phyloP scores from a whole-genome alignment of 1,284 basidiomycete species.

The Sphagnurus paluster region DNA sequence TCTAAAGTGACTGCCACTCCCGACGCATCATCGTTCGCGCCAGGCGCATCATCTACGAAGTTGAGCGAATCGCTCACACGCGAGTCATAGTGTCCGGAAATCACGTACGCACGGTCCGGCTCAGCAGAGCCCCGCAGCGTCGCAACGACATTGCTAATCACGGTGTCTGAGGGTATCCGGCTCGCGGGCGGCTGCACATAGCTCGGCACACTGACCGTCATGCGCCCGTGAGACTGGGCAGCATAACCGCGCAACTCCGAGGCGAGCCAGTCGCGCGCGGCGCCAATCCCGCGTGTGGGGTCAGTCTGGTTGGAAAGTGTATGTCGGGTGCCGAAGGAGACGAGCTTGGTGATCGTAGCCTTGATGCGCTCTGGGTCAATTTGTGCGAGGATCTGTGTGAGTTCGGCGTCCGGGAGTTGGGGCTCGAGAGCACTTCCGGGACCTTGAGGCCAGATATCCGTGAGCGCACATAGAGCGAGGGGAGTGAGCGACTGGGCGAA shows the following conservation, averaged over 20 bases:
- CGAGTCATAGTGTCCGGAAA: conserved; percentile 56
- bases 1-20: conserved; percentile 55
- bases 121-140: conserved; percentile 48
- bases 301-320: conserved; percentile 54
- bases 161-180: conserved; percentile 39
- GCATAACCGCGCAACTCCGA: conserved; percentile 44
- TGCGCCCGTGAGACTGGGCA: conserved; percentile 42
- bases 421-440: conserved; percentile 41
- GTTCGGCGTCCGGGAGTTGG: conserved; percentile 44
- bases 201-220: conserved; percentile 46
- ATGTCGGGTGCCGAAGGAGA: conserved; percentile 54
- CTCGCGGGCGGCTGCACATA: conserved; percentile 41
- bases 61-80: conserved; percentile 42
- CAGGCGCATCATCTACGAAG: conserved; percentile 47
- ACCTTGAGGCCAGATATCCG: conserved; percentile 46
- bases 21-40: conserved; percentile 48
- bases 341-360: conserved; percentile 48
- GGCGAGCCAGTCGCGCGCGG: conserved; percentile 56
- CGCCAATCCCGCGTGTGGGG: conserved; percentile 50
- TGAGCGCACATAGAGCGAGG: conserved; percentile 10
- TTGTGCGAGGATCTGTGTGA: conserved; percentile 42
- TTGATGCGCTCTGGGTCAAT: conserved; percentile 46
- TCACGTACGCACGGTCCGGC: conserved; percentile 51
- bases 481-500: background rate
- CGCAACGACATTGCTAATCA: conserved; percentile 52